Conservation (phyloP, 768 basidiomycete species). For the Pleurotus platypus region DNA sequence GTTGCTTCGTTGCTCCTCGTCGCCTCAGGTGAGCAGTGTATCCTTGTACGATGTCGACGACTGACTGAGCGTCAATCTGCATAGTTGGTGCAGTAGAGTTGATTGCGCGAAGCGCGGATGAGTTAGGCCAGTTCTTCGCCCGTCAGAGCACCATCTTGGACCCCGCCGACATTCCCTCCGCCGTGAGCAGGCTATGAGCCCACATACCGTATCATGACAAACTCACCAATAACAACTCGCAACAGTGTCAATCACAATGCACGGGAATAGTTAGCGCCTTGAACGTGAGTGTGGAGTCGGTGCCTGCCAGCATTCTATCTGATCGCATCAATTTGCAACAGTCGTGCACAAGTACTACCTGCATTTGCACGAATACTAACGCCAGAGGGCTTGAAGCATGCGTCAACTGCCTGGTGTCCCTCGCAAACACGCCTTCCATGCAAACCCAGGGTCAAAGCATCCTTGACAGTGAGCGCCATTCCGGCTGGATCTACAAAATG, state of each 20-base stretch:
- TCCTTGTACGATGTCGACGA: too few species aligned
- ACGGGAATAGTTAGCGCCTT: background rate
- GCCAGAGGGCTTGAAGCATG: background rate
- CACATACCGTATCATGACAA: too few species aligned
- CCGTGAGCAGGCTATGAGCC: background rate
- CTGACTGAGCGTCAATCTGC: background rate
- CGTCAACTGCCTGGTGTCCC: slow-evolving; percentile 1
- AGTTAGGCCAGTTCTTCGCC: background rate
- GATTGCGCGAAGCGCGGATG: background rate
- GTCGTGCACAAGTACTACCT: background rate
- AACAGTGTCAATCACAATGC: background rate
- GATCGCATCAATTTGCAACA: background rate
- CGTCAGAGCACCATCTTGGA: background rate
- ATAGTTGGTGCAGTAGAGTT: background rate
- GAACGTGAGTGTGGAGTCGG: background rate
- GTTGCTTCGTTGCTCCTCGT: background rate
- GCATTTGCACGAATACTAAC: slow-evolving; percentile 2
- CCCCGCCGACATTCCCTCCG: background rate
- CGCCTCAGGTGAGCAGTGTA: background rate
- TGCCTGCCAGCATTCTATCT: background rate
- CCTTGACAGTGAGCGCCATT: slow-evolving; percentile 1
- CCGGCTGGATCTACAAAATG: background rate
- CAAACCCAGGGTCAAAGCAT: slow-evolving; percentile 3
- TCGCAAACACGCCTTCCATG: slow-evolving; percentile 1
- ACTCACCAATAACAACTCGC: background rate